phyloP scores from a whole-genome alignment of 2,329 filamentous ascomycete species.

The Talaromyces sp. region DNA sequence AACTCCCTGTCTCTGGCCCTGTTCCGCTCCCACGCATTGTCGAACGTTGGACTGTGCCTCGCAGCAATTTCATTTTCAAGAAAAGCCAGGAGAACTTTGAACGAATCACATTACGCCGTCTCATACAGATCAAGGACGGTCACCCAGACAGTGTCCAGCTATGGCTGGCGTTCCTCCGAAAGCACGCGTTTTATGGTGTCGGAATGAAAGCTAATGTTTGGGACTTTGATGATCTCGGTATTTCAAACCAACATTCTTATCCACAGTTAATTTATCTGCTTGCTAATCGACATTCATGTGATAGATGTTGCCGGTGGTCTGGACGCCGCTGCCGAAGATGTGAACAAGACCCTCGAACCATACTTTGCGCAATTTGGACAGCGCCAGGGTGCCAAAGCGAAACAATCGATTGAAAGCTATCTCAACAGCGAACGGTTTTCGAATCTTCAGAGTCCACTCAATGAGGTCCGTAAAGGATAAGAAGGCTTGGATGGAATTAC shows the following conservation, averaged over 20 bases:
- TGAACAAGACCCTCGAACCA: conserved; percentile 35
- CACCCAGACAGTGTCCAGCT: conserved; percentile 81
- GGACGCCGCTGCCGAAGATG: conserved; percentile 31
- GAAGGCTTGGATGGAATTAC: neutral
- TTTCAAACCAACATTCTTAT: conserved; percentile 14
- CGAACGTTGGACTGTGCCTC: conserved; percentile 91
- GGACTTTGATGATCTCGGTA: conserved; percentile 74
- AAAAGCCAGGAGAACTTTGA: conserved; percentile 98
- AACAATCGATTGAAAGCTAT: conserved; percentile 26
- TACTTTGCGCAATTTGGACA: conserved; percentile 39
- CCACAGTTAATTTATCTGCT: conserved; percentile 2
- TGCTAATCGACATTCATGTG: conserved; percentile 10
- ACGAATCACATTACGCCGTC: conserved; percentile 73
- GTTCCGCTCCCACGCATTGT: conserved; percentile 78
- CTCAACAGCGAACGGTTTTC: conserved; percentile 33
- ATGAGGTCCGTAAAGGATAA: conserved; percentile 24
- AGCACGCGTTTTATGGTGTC: conserved; percentile 91
- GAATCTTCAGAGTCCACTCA: conserved; percentile 30
- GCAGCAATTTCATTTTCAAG: conserved; percentile 88
- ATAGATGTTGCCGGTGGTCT: conserved; percentile 37
- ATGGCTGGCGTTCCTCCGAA: conserved; percentile 88
- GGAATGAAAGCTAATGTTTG: conserved; percentile 99
- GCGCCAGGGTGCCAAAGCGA: conserved; percentile 24
- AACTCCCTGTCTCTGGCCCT: conserved; percentile 78
- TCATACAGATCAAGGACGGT: conserved; percentile 91